Evolutionary conservation across 352 stramenopile species (phyloP), one percentile per base, ranked within the genome.

Genomic region (Phytopythium vexans): DNA sequence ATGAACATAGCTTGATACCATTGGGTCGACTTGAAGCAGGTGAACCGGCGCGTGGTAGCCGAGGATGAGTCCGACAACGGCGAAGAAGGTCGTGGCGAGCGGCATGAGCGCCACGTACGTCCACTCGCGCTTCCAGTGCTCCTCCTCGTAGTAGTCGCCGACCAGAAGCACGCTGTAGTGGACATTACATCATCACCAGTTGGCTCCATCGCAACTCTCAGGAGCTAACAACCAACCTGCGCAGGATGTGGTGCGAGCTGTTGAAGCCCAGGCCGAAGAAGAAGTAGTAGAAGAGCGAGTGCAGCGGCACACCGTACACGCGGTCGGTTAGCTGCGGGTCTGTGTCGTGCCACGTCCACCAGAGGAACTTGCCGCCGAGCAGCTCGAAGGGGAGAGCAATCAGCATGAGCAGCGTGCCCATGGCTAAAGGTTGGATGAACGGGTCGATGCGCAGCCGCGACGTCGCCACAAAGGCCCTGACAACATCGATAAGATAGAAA

Each of bases 281-380:
- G 40, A 79, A 87, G 52, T 85, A 68, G 55, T 86, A 74, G 55
- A 88, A 85, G 7, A 94, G 60, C 36, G 70, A 62, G 50, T 89
- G 74, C 51, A 71, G 77, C 3, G 83, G 83, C 1, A 92, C 71
- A 35, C 77, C 77, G 52, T 89, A 79, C 15, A 89, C 55, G 3
- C 84, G 77, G 21, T 77, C 71, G 7, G 52, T 54, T 11, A 94
- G 59, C 40, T 88, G 62, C 31, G 81, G 81, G 31, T 94, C 81
- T 15, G 77, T 91, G 52, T 94, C 84, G 53, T 94, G 84, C 69
- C 75, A 91, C 47, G 84, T 94, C 84, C 84, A 94, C 78, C 79
- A 91, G 31, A 94, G 64, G 46, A 94, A 89, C 52, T 92, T 92
- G 53, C 77, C 54, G 44, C 84, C 84, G 35, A 92, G 44, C 45